Conservation (phyloP, 306 rosid species). For the Chamaecrista fasciculata region DNA sequence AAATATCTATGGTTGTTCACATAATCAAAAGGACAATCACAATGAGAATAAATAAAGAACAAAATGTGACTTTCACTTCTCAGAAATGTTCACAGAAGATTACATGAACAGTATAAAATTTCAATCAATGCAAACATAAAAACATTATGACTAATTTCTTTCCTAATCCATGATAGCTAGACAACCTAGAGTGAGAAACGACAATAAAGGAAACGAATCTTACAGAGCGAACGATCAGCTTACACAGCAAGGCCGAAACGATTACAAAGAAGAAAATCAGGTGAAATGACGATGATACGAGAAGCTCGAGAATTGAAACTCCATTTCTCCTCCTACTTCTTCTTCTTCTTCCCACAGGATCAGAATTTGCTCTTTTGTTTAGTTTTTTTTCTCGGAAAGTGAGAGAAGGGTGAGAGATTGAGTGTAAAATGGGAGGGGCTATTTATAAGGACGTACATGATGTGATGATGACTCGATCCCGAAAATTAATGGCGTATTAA, state of each 20-base stretch:
- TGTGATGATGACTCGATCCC: neutral
- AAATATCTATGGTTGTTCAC: neutral
- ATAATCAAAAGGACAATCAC: neutral
- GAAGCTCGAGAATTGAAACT: conserved; percentile 3
- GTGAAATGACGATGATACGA: conserved; percentile 26
- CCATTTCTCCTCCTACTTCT: conserved; percentile 9
- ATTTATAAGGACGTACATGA: neutral
- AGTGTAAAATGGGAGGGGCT: neutral
- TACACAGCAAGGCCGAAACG: conserved; percentile 35
- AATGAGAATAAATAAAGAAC: neutral
- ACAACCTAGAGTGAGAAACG: neutral
- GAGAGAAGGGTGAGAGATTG: neutral
- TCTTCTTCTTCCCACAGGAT: conserved; percentile 15
- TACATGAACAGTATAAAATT: neutral
- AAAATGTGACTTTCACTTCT: neutral
- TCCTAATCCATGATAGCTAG: neutral
- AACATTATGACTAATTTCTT: conserved; percentile 6
- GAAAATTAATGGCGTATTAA: neutral
- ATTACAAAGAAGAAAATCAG: conserved; percentile 33
- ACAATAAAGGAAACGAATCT: conserved; percentile 10
- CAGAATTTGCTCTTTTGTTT: neutral
- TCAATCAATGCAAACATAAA: conserved; percentile 7
- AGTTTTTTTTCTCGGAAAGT: neutral
- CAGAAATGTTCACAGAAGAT: neutral
- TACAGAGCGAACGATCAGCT: conserved; percentile 22